Base-by-base conservation (phyloP, 2,329 filamentous ascomycete genomes). In the Aciculosporium take region DNA sequence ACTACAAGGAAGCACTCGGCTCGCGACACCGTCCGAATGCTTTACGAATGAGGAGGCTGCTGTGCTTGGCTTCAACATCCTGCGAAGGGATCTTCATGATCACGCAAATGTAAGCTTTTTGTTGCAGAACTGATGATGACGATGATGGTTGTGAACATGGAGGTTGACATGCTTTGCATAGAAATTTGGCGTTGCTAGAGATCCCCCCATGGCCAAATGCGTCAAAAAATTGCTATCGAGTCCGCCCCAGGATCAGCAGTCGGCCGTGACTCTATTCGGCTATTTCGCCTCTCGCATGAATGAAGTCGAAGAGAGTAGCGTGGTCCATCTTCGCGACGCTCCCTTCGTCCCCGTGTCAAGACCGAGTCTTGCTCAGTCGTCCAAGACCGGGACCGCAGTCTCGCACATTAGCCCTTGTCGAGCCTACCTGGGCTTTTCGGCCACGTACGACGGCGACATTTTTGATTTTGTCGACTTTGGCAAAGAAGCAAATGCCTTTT, bases 391-490 rank as follows among this genome's bases (percentile, higher is more conserved):
- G 41, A 55, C 52, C 33, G 53, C 39, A 2, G 31, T 53, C 2
- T 49, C 52, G 3, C 51, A 58, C 50, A 69, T 87, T 34, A 69
- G 74, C 13, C 89, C 91, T 5, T 73, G 71, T 35, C 69, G 78
- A 31, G 87, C 82, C 47, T 98, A 94, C 57, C 69, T 98, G 2
- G 91, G 91, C 7, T 79, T 49, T 23, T 77, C 72, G 5, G 58
- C 64, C 2, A 70, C 68, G 7, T 98, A 93, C 53, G 82, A 93
- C 53, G 82, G 77, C 9, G 84, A 94, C 25, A 93, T 98, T 25
- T 94, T 98, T 50, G 87, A 96, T 56, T 98, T 95, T 60, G 88
- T 96, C 12, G 84, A 96, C 56, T 98, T 95, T 63, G 87, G 89
- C 0, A 65, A 71, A 27, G 79, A 89, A 55, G 89, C 85, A 2